Base-by-base conservation (phyloP, 2,329 filamentous ascomycete species). In the Ophiostoma ulmi region DNA sequence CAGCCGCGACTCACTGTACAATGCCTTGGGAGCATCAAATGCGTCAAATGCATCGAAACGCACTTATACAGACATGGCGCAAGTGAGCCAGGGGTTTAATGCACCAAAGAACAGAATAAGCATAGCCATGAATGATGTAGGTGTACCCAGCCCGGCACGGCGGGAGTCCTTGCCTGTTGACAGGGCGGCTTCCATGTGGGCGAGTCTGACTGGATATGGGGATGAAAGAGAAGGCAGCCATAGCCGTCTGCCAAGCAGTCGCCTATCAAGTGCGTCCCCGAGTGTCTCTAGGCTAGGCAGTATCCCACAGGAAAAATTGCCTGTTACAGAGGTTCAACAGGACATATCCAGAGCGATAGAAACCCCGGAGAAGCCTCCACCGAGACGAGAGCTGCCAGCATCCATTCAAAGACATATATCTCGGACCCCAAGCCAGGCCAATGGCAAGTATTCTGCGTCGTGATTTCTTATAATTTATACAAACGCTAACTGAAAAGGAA, bases 371-470 rank as follows among this genome's bases (percentile, higher is more conserved):
- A 66, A 72, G 31, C 73, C 73, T 1, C 73, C 73, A 3, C 73
- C 73, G 14, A 41, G 71, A 39, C 68, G 73, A 13, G 72, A 73
- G 13, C 65, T 74, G 10, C 73, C 73, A 0, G 66, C 26, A 20
- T 58, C 73, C 0, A 52, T 74, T 4, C 68, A 22, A 1, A 67
- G 73, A 6, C 73, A 73, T 31, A 65, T 74, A 31, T 71, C 72
- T 0, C 71, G 44, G 11, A 71, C 71, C 2, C 64, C 72, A 6
- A 72, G 72, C 13, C 70, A 58, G 7, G 64, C 38, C 1, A 44
- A 72, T 31, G 39, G 65, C 20, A 44, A 41, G 38, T 13, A 39
- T 11, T 8, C 31, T 8, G 17, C 7, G 5, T 6, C 31, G 20
- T n/a, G 11, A 31, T 3, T 20, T 26, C 11, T n/a, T 11, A 11